Percentiles rank a stretch among this genome's conserved stretches.
phyloP scores from a whole-genome alignment of 2,329 filamentous ascomycete genomes.

The Fusarium azukiicola region DNA sequence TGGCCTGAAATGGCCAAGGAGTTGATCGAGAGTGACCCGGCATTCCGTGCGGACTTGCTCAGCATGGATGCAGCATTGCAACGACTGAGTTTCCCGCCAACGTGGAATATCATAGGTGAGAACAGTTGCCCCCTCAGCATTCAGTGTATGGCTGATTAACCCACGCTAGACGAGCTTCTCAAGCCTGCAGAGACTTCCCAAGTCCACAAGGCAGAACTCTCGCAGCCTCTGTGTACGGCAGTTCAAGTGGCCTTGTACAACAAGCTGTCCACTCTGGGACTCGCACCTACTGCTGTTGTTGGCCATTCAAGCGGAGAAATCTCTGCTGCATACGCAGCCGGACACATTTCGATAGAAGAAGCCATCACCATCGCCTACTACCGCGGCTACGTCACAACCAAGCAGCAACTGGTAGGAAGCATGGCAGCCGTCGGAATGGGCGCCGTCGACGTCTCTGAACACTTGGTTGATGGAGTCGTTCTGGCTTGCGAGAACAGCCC shows the following conservation, averaged over 20 bases:
- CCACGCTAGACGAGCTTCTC: conserved; percentile 14
- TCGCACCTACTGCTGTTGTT: neutral
- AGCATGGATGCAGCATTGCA: conserved; percentile 31
- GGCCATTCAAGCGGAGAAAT: conserved; percentile 45
- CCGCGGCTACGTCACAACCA: conserved; percentile 23
- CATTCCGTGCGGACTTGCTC: conserved; percentile 32
- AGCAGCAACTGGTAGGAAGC: neutral
- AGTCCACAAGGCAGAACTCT: conserved; percentile 11
- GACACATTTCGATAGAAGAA: conserved; percentile 21
- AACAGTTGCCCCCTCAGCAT: neutral
- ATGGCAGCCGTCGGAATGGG: conserved; percentile 39
- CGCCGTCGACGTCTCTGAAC: neutral
- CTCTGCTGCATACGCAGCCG: conserved; percentile 29
- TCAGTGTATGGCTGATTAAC: neutral
- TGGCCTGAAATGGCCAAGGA: conserved; percentile 54
- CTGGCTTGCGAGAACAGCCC: conserved; percentile 41
- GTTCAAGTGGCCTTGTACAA: conserved; percentile 32
- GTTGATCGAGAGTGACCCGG: conserved; percentile 33
- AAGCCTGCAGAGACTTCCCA: neutral
- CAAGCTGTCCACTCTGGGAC: neutral
- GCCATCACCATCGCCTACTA: conserved; percentile 29
- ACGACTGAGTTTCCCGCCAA: neutral
- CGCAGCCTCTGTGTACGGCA: conserved; percentile 36
- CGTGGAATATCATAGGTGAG: conserved; percentile 45
- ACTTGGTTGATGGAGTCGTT: neutral